Percentiles rank a stretch among this genome's conserved stretches.
Evolutionary conservation across 257 asterid species (phyloP).

Genomic region (Cruciata laevipes): DNA sequence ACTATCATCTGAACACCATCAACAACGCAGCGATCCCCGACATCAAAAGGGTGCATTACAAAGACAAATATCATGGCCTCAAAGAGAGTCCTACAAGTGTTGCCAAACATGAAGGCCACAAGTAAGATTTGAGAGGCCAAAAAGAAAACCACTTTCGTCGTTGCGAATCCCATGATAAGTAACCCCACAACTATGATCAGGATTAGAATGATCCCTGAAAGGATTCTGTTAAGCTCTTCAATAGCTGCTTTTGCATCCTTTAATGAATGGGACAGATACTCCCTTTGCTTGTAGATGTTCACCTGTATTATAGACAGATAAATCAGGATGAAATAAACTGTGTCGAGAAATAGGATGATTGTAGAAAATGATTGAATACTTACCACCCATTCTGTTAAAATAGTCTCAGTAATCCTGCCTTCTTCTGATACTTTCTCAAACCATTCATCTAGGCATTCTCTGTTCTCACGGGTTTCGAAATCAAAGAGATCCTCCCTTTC

Average conservation of each 20-base stretch:
- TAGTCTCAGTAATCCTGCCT: background rate
- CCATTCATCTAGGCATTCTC: background rate
- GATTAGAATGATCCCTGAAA: constrained; percentile 9
- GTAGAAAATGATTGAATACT: background rate
- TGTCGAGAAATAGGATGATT: background rate
- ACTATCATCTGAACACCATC: background rate
- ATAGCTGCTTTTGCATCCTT: constrained; percentile 24
- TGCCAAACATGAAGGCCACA: constrained; percentile 17
- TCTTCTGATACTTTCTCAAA: background rate
- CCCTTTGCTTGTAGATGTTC: constrained; percentile 11
- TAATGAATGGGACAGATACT: background rate
- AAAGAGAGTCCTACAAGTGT: constrained; percentile 12
- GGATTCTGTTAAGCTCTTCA: constrained; percentile 23
- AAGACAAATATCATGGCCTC: background rate
- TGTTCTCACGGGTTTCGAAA: background rate
- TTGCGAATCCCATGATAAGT: constrained; percentile 21
- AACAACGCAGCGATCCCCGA: background rate
- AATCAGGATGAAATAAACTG: background rate
- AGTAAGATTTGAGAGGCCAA: constrained; percentile 19
- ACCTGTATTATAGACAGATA: constrained; percentile 9
- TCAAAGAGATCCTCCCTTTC: constrained; percentile 10
- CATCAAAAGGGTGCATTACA: background rate
- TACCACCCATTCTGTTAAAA: constrained; percentile 25
- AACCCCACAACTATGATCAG: constrained; percentile 15
- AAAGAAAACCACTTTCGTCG: background rate